Evolutionary conservation across 2,329 filamentous ascomycete genomes (phyloP), one percentile per base, ranked within the genome.

Genomic region (Knoxdaviesia proteae): DNA sequence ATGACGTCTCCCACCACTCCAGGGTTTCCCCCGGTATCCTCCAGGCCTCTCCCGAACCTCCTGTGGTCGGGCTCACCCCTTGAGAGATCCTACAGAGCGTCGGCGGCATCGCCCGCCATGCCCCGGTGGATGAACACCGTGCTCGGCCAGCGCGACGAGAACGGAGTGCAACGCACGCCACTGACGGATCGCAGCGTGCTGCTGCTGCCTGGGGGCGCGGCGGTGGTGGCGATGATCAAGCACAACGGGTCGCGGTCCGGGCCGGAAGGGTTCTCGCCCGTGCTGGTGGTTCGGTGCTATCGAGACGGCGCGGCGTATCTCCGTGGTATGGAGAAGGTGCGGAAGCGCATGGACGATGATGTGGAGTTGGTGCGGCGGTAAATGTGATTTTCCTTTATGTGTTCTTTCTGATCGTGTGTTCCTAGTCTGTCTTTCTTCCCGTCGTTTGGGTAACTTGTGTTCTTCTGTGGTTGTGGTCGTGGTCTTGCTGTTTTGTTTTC

Each of bases 201-300:
- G 29, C 10, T 46, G 29, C 34, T 46, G 36, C 38, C 41, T 30
- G 43, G 45, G n/a, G 45, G 45, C 5, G 39, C 39, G 29, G 45
- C 45, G 5, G 45, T 46, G 6, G 45, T 46, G 11, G 36, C 42
- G n/a, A 46, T 44, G 42, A 44, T 46, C 31, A 46, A 46, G 33
- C n/a, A 33, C 30, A 44, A 36, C 5, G 45, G 45, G 1, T 32
- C 38, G 32, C 20, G 20, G 20, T 20, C 20, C 20, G 20, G 20
- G 20, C 20, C 20, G 20, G 20, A 20, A 20, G 20, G 20, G 20
- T 43, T 39, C 34, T 33, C 36, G 32, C 45, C 45, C 29, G 44
- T 40, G 20, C 34, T 46, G 32, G 42, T 44, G 7, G 36, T 46
- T 39, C 42, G 39, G 7, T 46, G 45, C 30, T 43, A 46, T 35